Evolutionary conservation across 108 stramenopile genomes (phyloP), one percentile per base, ranked within the genome.

Genomic region (Nitzschia putrida): DNA sequence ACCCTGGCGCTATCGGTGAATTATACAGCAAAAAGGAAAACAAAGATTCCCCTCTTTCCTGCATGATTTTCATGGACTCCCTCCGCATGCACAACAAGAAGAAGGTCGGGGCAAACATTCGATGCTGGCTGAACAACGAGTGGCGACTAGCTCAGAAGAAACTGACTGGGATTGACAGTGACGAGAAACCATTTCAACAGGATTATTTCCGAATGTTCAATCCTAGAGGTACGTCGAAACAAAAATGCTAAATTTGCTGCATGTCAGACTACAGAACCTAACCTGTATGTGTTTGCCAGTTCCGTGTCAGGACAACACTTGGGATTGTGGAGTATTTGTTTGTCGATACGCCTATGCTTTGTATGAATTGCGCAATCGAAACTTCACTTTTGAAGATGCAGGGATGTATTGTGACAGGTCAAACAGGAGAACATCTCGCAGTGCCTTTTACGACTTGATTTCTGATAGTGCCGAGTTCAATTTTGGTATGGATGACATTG

Each of bases 271-370:
- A 34, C 29, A 4, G 4, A 3, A 3, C 29, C 29, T 34, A 34
- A 34, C 29, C 29, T 34, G 3, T 1, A 34, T 3, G 29, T 4
- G 29, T 34, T 41, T 64, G 34, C 3, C 66, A 90, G 91, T 95
- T 68, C 92, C 95, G 12, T 83, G 77, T 37, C 95, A 95, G 61
- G 78, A 87, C 53, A 95, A 95, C 63, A 64, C 77, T 3, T 93
- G 86, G 53, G 95, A 95, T 80, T 93, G 95, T 67, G 95, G 95
- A 4, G 92, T 95, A 13, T 95, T 93, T 75, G 92, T 93, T 9
- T 93, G 90, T 54, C 82, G 90, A 9, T 95, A 95, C 55, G 90
- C 92, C 0, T 86, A 80, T 56, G 83, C 73, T 34, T 44, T 95
- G 11, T 93, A 77, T 68, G 52, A 74, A 39, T 77, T 88, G 57